Base-by-base conservation (phyloP, 2,329 filamentous ascomycete species). In the Plenodomus lindquistii region DNA sequence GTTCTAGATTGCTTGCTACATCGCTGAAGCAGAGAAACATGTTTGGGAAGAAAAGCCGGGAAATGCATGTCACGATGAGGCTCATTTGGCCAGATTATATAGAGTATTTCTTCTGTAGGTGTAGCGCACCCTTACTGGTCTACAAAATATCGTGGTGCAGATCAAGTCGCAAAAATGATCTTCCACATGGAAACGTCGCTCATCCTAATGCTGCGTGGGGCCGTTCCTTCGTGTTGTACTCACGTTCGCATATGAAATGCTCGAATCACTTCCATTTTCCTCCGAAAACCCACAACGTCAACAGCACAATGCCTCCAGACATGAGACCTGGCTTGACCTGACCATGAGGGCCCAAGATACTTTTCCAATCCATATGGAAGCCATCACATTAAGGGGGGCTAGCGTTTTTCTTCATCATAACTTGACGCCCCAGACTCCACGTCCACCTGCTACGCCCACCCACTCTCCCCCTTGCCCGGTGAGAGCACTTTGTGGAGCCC, bases 361-460 rank as follows among this genome's bases (percentile, higher is more conserved):
- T 31, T 31, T 31, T 31, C 11, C 27, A 8, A 11, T 31, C 27
- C 27, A 11, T 15, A 13, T 31, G 11, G 11, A 31, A 31, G 27
- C 9, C 27, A 31, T 31, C 27, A 11, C 11, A 31, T 10, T 10
- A 31, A 15, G 10, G 27, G 15, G 9, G 4, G 11, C 27, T 8
- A 31, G 27, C 27, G 27, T 11, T 4, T 31, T 8, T 15, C 27
- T 31, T 15, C 27, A 57, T 72, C 56, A 79, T 57, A 80, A 51
- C 65, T 79, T 83, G 15, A 91, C 86, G 20, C 89, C 89, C 89
- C 89, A 94, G 27, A 94, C 83, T 4, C 90, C 89, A 52, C 89
- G 79, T 17, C 90, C 90, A 16, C 88, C 89, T 62, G 86, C 87
- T 2, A 94, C 87, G 37, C 90, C 90, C 6, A 95, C 76, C 90